Evolutionary conservation across 768 basidiomycete species (phyloP), one percentile per base, ranked within the genome.

Genomic region (Stropharia rugosoannulata): DNA sequence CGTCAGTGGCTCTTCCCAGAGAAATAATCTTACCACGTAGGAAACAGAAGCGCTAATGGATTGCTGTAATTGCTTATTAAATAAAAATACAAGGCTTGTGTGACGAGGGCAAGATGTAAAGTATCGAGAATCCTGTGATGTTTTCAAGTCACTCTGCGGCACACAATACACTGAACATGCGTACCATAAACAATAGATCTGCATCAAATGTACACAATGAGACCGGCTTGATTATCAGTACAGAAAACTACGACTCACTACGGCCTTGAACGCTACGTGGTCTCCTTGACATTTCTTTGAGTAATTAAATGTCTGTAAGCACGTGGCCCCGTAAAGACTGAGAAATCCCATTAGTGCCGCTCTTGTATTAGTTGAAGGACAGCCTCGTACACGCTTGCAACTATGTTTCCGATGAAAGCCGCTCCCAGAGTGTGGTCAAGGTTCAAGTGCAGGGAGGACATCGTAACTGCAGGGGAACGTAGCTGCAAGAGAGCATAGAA

Each of bases 281-380:
- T 77, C 78, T 5, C 64, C 60, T 6, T 64, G 54, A 29, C 64
- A 66, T 44, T 66, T 65, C 42, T 64, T 71, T 58, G 70, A 78
- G 62, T 75, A 80, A 44, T 70, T 59, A 51, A 68, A 75, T 5
- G 72, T 70, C 60, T 80, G 77, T 22, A 71, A 60, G 43, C 69
- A 77, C 18, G 73, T 75, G 5, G 76, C 61, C 10, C 77, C 78
- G 61, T 73, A 80, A 40, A 79, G 66, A 27, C 78, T 80, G 18
- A 18, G 44, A 16, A 51, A 7, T 49, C 38, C 46, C 25, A 13
- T 22, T 12, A 40, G 8, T 11, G 9, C 29, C 8, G 9, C 5
- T 27, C 15, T 25, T 15, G 13, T 39, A 38, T 4, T 12, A 25
- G 22, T 9, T 39, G 9, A 6, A 10, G 10, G n/a, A 45, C 12